These are phyloP conservation scores for Lithohypha guttulata DNA, from an alignment of 2,329 filamentous ascomycete genomes.

Conservation along the genomic window DNA sequence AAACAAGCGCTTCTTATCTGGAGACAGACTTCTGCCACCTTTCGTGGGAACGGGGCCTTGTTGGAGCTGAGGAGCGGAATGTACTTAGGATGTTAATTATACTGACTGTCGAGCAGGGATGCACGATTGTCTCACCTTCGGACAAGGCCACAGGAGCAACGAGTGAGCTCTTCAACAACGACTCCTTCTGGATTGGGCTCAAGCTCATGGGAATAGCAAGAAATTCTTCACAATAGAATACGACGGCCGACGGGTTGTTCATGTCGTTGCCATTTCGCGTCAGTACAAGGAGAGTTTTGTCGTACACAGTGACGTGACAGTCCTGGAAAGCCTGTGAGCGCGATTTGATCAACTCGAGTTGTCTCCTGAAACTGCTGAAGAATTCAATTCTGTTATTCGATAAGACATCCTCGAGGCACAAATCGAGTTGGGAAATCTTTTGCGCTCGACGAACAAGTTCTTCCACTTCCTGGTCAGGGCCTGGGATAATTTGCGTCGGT, in stretches of 20 bases:
- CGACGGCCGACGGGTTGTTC: constrained; percentile 26
- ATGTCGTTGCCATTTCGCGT: constrained; percentile 26
- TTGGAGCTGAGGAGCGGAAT: background rate
- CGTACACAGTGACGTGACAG: constrained; percentile 31
- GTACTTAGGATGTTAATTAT: background rate
- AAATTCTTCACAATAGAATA: constrained; percentile 31
- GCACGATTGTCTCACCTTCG: constrained; percentile 1
- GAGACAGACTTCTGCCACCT: background rate
- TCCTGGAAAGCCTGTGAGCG: constrained; percentile 28
- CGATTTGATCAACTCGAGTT: constrained; percentile 27
- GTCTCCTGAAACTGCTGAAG: constrained; percentile 26
- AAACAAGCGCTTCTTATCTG: background rate
- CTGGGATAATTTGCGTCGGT: constrained; percentile 1
- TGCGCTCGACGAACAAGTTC: constrained; percentile 25
- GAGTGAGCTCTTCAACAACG: background rate
- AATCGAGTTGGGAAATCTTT: constrained; percentile 21
- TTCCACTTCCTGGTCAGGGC: constrained; percentile 18
- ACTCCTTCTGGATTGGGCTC: background rate
- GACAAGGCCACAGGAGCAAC: background rate
- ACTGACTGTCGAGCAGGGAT: background rate
- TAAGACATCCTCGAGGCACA: constrained; percentile 25
- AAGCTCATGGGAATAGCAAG: constrained; percentile 23
- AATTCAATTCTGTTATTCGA: constrained; percentile 24
- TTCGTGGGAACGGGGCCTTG: background rate
- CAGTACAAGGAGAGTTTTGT: constrained; percentile 30